Evolutionary conservation across 2,329 filamentous ascomycete species (phyloP).

Genomic region (Mollisiaceae sp.): DNA sequence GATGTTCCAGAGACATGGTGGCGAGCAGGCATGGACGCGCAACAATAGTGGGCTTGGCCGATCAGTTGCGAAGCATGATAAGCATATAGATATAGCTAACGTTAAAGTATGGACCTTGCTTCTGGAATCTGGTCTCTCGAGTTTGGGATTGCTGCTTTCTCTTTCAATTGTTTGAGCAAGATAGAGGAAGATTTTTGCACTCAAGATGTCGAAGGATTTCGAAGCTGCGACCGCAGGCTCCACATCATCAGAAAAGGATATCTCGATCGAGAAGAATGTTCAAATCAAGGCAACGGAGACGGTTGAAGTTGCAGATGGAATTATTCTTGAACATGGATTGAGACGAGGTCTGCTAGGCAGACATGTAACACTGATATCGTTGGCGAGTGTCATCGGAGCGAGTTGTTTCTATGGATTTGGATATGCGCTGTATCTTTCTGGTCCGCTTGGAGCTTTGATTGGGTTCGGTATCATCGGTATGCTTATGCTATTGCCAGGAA

Average conservation of each 20-base stretch:
- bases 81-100: neutral
- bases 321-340: conserved; percentile 24
- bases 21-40: conserved; percentile 2
- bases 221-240: neutral
- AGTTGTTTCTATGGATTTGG: conserved; percentile 57
- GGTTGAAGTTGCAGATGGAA: conserved; percentile 17
- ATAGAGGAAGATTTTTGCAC: too few species aligned
- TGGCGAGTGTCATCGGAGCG: conserved; percentile 56
- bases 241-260: neutral
- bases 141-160: neutral
- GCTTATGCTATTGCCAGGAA: neutral
- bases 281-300: neutral
- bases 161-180: neutral
- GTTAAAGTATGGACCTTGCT: neutral
- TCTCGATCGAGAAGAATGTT: conserved; percentile 3
- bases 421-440: conserved; percentile 53
- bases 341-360: conserved; percentile 21
- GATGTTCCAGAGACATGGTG: neutral
- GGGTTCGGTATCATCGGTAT: conserved; percentile 56
- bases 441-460: conserved; percentile 55
- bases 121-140: neutral
- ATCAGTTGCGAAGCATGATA: neutral
- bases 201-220: conserved; percentile 8
- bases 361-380: conserved; percentile 27
- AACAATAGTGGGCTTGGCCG: conserved; percentile 11